phyloP scores from a whole-genome alignment of 164 flowering plant genomes.

The Echeveria elegans region DNA sequence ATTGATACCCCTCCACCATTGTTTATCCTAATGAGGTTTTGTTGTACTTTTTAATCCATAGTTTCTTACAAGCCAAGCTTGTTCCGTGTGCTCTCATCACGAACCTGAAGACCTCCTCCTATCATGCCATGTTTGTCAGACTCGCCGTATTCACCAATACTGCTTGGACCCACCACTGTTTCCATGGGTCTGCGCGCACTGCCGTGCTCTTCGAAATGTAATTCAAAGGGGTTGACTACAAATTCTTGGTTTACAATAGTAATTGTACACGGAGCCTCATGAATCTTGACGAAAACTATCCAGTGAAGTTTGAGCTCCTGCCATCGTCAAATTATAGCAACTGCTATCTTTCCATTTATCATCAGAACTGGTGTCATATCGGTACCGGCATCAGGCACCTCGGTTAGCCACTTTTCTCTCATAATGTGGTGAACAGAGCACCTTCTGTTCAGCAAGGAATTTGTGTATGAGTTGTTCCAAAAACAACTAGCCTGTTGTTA shows the following conservation, averaged over 20 bases:
- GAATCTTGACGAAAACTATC: background rate
- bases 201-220: constrained; percentile 50
- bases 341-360: no score
- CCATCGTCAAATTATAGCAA: no score
- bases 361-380: no score
- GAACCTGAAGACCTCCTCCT: constrained; percentile 76
- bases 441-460: no score
- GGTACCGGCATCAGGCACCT: no score
- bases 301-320: no score
- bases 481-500: no score
- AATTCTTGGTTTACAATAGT: background rate
- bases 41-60: constrained; percentile 10
- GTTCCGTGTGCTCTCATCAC: constrained; percentile 39
- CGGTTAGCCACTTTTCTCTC: no score
- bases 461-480: no score
- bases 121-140: constrained; percentile 50
- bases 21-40: background rate
- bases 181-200: constrained; percentile 75
- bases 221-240: constrained; percentile 14
- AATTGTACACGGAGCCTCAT: background rate
- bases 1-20: background rate
- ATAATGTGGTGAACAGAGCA: no score
- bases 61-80: constrained; percentile 28
- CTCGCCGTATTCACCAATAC: constrained; percentile 50
- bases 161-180: constrained; percentile 78